Evolutionary conservation across 176 grass and related monocot species (phyloP), one percentile per base, ranked within the genome.

Genomic region (Poa annua): DNA sequence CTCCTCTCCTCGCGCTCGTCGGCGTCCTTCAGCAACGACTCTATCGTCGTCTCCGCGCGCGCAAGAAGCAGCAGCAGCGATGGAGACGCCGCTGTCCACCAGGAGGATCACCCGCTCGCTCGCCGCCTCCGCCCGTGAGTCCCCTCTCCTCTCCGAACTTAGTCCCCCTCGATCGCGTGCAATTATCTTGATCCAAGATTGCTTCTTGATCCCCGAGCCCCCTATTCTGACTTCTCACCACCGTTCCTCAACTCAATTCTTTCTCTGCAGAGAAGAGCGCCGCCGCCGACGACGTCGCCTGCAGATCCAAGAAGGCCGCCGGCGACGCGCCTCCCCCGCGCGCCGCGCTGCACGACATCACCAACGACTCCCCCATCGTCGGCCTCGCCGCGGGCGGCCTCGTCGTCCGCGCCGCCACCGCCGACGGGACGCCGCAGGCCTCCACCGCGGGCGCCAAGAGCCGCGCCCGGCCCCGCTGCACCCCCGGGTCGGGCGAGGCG

Each of bases 291-390:
- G 71, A 52, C 16, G 7, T 51, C 14, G 38, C 83, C 60, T 16
- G 83, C 64, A 76, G 77, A 54, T 57, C 82, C 57, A 87, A 92
- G 77, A 77, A 60, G 73, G 12, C 60, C 13, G 38, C 70, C 24
- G 70, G 14, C 0, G 70, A 74, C 45, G 70, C 61, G 66, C 60
- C 38, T 12, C 63, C 38, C 12, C 63, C 39, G 14, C 90, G 95
- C 35, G 16, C 75, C 13, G 93, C 81, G 15, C 80, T 99, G 66
- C 86, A 95, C 80, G 93, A 96, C 89, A 96, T 99, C 88, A 92
- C 87, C 59, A 99, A 99, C 77, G 93, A 96, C 72, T 99, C 96
- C 44, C 96, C 96, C 6, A 93, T 99, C 47, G 92, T 95, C 8
- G 91, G 96, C 7, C 87, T 99, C 66, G 87, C 88, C 15, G 61